These are phyloP conservation scores for Emericellopsis cladophorae DNA, from an alignment of 2,329 filamentous ascomycete species.

Conservation along the genomic window DNA sequence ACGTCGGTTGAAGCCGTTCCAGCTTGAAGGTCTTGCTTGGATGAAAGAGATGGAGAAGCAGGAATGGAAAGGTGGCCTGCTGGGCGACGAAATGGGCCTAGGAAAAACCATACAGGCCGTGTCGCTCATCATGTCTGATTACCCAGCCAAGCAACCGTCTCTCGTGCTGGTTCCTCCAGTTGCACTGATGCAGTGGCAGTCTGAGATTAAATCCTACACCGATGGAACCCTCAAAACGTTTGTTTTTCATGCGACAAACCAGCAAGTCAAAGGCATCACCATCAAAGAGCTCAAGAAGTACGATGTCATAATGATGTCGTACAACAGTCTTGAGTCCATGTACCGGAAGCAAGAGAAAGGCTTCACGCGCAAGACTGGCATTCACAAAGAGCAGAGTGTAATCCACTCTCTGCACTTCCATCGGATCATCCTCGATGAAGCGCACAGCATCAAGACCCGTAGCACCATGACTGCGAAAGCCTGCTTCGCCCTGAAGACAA, in stretches of 20 bases:
- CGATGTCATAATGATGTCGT: constrained; percentile 96
- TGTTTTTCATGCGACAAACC: constrained; percentile 78
- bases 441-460: constrained; percentile 85
- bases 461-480: constrained; percentile 88
- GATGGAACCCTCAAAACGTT: constrained; percentile 83
- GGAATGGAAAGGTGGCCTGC: constrained; percentile 74
- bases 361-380: constrained; percentile 65
- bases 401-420: constrained; percentile 85
- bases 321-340: constrained; percentile 82
- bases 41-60: constrained; percentile 83
- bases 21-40: constrained; percentile 88
- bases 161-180: constrained; percentile 87
- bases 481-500: constrained; percentile 79
- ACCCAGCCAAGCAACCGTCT: constrained; percentile 65
- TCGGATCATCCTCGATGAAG: constrained; percentile 86
- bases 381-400: constrained; percentile 66
- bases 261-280: constrained; percentile 66
- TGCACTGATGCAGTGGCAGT: constrained; percentile 89
- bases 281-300: constrained; percentile 66
- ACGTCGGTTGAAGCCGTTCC: constrained; percentile 80
- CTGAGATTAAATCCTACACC: constrained; percentile 70
- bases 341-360: constrained; percentile 89
- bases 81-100: constrained; percentile 98
- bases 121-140: constrained; percentile 96
- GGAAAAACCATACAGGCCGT: constrained; percentile 98